Evolutionary conservation across 164 flowering plant genomes (phyloP), one percentile per base, ranked within the genome.

Genomic region (Chimonanthus praecox): DNA sequence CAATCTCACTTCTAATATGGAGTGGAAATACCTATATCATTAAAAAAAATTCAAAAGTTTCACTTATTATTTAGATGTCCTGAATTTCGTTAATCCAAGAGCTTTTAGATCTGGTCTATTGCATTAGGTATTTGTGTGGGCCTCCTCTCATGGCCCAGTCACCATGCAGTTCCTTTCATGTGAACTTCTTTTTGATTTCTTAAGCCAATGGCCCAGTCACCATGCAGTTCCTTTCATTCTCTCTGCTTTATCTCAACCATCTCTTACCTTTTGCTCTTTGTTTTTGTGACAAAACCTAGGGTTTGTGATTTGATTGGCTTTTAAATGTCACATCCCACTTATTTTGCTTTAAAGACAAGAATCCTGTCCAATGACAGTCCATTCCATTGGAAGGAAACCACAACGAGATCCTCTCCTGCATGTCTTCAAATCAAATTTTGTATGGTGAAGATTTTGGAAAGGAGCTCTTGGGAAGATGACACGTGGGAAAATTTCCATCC

Each of bases 251-350:
- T 11, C 4, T 54, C 60, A 11, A 3, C 68, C 49, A 1, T 10
- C 44, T 11, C 68, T 66, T 4, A 48, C 48, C 60, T 54, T 66
- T 45, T 66, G 49, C 68, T 43, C 68, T 45, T 66, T 66, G 68
- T 45, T 66, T 46, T 43, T 66, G 49, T 66, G 68, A 66, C 68
- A 66, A 66, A 45, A 66, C 68, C 68, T n/a, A 54, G 43, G 47
- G 48, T 9, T 13, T 45, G 13, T 7, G 49, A 15, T 10, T 54
- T 54, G 16, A 13, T 11, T 54, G 49, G 49, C 48, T 66, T 66
- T 66, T 13, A 21, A 20, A 9, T 10, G 2, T 43, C 48, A 43
- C 2, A 9, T 33, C 47, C 43, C 46, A 43, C 16, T 33, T 13
- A 47, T 44, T 6, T 13, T 66, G 68, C 48, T 66, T 66, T 4